Conservation (phyloP, 495 filamentous ascomycete genomes). For the Penicillium herquei region DNA sequence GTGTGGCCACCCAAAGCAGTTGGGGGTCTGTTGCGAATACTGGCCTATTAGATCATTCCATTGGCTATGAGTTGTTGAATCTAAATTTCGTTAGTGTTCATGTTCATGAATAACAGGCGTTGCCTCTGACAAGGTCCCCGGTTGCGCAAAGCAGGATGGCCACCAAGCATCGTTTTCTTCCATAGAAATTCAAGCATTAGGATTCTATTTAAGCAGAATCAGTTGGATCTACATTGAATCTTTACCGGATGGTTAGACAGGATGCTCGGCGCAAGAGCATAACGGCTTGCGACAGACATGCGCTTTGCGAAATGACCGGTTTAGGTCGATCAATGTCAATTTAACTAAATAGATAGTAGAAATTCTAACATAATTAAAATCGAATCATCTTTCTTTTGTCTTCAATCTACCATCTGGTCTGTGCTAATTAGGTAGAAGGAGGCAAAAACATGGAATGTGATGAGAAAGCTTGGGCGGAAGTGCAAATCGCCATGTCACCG, state of each 20-base stretch:
- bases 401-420: not conserved
- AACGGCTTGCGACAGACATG: conserved; percentile 29
- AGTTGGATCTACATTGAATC: conserved; percentile 4
- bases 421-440: not conserved
- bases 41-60: conserved; percentile 1
- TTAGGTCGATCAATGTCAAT: not conserved
- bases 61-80: conserved; percentile 12
- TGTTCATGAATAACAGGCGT: not conserved
- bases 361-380: not conserved
- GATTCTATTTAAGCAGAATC: not conserved
- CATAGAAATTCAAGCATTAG: not conserved
- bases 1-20: not conserved
- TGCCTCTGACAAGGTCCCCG: conserved; percentile 16
- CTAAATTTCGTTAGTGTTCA: conserved; percentile 1
- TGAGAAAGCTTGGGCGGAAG: conserved; percentile 23
- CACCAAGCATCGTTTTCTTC: not conserved
- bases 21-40: not conserved
- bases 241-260: conserved; percentile 13
- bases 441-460: conserved; percentile 20
- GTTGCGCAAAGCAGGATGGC: not conserved
- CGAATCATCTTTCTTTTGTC: not conserved
- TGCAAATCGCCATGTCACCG: conserved; percentile 41
- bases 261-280: conserved; percentile 28
- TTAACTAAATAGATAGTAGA: not conserved
- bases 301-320: conserved; percentile 24